These are phyloP conservation scores for Metschnikowia proteae DNA, from an alignment of 805 yeast genomes.

Conservation along the genomic window DNA sequence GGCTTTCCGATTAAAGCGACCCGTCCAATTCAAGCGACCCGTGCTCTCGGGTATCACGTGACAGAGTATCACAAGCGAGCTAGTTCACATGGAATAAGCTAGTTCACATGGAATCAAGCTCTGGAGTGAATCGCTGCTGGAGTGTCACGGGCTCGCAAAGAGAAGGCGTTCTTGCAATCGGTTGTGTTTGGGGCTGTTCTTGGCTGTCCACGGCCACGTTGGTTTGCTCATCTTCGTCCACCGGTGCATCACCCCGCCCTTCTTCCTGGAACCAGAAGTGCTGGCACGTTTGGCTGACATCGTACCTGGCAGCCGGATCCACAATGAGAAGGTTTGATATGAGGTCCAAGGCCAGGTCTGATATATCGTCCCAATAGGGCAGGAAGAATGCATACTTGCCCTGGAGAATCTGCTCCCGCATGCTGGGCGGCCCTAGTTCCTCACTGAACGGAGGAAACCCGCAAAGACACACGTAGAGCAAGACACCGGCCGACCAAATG, in stretches of 20 bases:
- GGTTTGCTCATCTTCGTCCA: neutral
- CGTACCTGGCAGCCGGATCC: slow-evolving; percentile 43
- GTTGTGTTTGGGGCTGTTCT: neutral
- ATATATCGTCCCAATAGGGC: slow-evolving; percentile 74
- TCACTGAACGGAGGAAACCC: slow-evolving; percentile 87
- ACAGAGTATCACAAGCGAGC: too few relatives aligned
- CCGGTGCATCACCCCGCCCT: neutral
- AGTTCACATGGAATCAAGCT: slow-evolving; percentile 9
- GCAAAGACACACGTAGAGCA: slow-evolving; percentile 72
- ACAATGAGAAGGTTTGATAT: slow-evolving; percentile 59
- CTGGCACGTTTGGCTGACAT: slow-evolving; percentile 33
- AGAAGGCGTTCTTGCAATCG: slow-evolving; percentile 3
- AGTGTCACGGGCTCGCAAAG: slow-evolving; percentile 15
- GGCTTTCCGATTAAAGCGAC: too few relatives aligned
- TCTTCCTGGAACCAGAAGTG: slow-evolving; percentile 45
- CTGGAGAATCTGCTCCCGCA: slow-evolving; percentile 67
- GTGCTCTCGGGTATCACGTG: too few relatives aligned
- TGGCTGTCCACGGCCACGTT: too few relatives aligned
- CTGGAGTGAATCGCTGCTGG: slow-evolving; percentile 16
- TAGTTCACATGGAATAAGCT: too few relatives aligned
- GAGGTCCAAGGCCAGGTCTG: slow-evolving; percentile 61
- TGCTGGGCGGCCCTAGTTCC: slow-evolving; percentile 72
- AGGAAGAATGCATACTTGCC: slow-evolving; percentile 73
- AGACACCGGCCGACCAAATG: slow-evolving; percentile 79
- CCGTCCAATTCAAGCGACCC: too few relatives aligned